Percentiles rank a stretch among this genome's conserved stretches.
phyloP scores from a whole-genome alignment of 805 yeast species.

The Ogataea corticis region DNA sequence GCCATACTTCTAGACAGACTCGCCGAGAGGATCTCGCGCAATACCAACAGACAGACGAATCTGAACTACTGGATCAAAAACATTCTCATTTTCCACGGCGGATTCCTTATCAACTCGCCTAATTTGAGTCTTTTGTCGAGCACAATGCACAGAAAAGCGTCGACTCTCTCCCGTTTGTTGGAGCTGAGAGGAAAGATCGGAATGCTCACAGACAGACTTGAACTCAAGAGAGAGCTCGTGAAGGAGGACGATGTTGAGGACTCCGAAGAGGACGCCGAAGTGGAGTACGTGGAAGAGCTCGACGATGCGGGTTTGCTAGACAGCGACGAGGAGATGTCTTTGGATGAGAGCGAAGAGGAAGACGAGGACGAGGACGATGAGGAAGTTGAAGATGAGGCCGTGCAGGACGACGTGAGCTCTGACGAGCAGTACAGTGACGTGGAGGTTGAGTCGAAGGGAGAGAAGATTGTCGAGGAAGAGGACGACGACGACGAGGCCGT shows the following conservation, averaged over 20 bases:
- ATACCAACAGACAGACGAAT: slow-evolving; percentile 49
- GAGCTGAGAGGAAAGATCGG: slow-evolving; percentile 52
- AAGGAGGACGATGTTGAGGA: slow-evolving; percentile 29
- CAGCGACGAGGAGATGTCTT: slow-evolving; percentile 28
- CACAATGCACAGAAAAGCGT: slow-evolving; percentile 48
- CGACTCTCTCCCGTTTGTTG: slow-evolving; percentile 48
- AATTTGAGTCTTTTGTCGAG: slow-evolving; percentile 48
- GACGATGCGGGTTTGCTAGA: slow-evolving; percentile 46
- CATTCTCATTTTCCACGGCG: slow-evolving; percentile 56
- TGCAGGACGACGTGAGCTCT: slow-evolving; percentile 24
- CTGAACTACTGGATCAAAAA: slow-evolving; percentile 57
- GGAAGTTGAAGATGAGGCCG: slow-evolving; percentile 25
- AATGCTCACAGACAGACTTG: slow-evolving; percentile 46
- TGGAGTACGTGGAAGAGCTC: slow-evolving; percentile 73
- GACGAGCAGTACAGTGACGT: slow-evolving; percentile 42
- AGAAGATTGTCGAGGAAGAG: slow-evolving; percentile 19
- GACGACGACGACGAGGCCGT: slow-evolving; percentile 12
- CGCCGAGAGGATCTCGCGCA: slow-evolving; percentile 53
- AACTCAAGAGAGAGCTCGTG: slow-evolving; percentile 42
- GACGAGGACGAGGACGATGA: slow-evolving; percentile 24
- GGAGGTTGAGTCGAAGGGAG: slow-evolving; percentile 33
- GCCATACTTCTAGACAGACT: slow-evolving; percentile 51
- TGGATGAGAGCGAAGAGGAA: slow-evolving; percentile 17
- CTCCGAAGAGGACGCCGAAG: slow-evolving; percentile 43
- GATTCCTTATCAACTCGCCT: slow-evolving; percentile 47